Percentiles rank a stretch among this genome's conserved stretches.
These are phyloP conservation scores for Margaritispora aquatica DNA, from an alignment of 495 filamentous ascomycete genomes.

Conservation along the genomic window DNA sequence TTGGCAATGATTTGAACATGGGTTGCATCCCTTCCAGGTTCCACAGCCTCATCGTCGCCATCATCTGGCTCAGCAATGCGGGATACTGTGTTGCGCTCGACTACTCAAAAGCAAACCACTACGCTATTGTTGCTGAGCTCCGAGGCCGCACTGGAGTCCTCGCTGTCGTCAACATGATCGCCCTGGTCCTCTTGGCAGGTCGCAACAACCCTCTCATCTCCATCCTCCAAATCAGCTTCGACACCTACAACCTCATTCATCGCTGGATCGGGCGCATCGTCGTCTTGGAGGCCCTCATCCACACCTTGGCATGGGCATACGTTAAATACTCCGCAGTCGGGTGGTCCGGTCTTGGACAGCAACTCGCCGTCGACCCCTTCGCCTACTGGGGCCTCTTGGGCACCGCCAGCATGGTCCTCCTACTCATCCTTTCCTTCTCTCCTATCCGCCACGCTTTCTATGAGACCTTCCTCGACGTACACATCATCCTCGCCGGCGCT, in stretches of 20 bases:
- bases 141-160: conserved; percentile 73
- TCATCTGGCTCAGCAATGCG: conserved; percentile 58
- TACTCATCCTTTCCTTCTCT: conserved; percentile 60
- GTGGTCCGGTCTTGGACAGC: conserved; percentile 42
- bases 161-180: conserved; percentile 73
- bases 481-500: conserved; percentile 63
- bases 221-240: conserved; percentile 81
- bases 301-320: conserved; percentile 68
- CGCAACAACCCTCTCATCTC: conserved; percentile 91
- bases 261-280: conserved; percentile 92
- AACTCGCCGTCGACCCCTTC: conserved; percentile 46
- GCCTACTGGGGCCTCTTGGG: conserved; percentile 45
- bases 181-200: conserved; percentile 77
- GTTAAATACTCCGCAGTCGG: conserved; percentile 60
- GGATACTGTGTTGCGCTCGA: conserved; percentile 58
- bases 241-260: conserved; percentile 93
- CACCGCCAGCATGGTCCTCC: conserved; percentile 48
- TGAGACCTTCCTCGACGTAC: conserved; percentile 82
- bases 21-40: conserved; percentile 83
- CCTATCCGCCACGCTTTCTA: conserved; percentile 90
- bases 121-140: conserved; percentile 51
- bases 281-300: conserved; percentile 66
- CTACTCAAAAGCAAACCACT: conserved; percentile 44
- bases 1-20: conserved; percentile 72
- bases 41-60: conserved; percentile 63